Evolutionary conservation across 108 stramenopile species (phyloP).

Genomic region (Nannochloropsis salina): DNA sequence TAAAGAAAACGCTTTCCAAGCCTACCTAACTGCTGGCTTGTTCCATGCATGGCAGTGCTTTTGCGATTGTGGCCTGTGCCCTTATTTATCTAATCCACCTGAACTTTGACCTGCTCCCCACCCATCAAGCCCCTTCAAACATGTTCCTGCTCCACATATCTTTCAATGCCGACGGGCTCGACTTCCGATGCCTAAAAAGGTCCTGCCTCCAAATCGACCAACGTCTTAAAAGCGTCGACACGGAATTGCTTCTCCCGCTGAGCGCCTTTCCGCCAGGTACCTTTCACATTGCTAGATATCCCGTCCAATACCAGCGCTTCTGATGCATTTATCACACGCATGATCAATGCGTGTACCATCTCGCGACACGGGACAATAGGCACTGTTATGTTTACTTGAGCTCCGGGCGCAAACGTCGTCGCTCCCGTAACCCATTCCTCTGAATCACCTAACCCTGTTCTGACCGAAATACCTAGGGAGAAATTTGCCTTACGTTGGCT

Average conservation of each 20-base stretch:
- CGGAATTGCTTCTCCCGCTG: too few relatives aligned
- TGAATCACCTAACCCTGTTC: not conserved
- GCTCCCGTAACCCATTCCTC: conserved; percentile 16
- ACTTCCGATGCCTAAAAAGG: not conserved
- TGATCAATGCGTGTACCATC: not conserved
- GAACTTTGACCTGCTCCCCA: too few relatives aligned
- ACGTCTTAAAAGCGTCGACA: not conserved
- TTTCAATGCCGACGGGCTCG: too few relatives aligned
- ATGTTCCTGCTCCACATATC: too few relatives aligned
- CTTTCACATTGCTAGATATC: not conserved
- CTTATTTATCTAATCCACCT: too few relatives aligned
- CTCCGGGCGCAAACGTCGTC: not conserved
- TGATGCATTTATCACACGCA: not conserved
- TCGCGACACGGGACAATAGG: conserved; percentile 9
- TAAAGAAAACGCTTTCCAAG: too few relatives aligned
- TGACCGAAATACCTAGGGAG: not conserved
- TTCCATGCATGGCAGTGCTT: too few relatives aligned
- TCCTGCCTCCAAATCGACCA: not conserved
- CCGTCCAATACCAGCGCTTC: not conserved
- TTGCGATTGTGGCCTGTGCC: too few relatives aligned
- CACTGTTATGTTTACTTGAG: not conserved
- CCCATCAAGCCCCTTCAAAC: too few relatives aligned
- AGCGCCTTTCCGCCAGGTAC: not conserved
- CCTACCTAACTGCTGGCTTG: too few relatives aligned
- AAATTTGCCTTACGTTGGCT: conserved; percentile 10